Conservation (phyloP, 2,329 filamentous ascomycete species). For the Pseudocercospora fijiensis region DNA sequence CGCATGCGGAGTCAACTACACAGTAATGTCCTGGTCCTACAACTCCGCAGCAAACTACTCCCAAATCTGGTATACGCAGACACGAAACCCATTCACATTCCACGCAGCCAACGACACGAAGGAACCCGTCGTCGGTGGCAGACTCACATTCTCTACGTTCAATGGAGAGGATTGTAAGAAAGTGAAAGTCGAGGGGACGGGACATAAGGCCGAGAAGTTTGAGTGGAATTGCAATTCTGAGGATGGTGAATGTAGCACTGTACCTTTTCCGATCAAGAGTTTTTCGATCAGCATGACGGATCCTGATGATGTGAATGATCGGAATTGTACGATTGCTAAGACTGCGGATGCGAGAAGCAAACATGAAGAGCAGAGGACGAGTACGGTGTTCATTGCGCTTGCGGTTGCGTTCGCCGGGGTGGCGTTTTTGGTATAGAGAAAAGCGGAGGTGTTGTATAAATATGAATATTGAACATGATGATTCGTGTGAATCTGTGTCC, state of each 20-base stretch:
- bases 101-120: background rate
- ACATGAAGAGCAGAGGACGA: background rate
- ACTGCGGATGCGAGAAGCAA: background rate
- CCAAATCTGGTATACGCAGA: conserved; percentile 16
- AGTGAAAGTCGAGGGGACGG: background rate
- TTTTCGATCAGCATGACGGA: conserved; percentile 19
- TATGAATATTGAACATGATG: no score
- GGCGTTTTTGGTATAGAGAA: conserved; percentile 1
- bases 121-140: background rate
- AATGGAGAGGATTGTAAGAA: conserved; percentile 16
- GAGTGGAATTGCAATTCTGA: conserved; percentile 18
- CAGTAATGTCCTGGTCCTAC: conserved; percentile 8
- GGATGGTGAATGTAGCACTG: conserved; percentile 8
- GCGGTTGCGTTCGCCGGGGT: conserved; percentile 7
- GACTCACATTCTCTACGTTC: conserved; percentile 15
- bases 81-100: conserved; percentile 13
- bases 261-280: conserved; percentile 18
- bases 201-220: background rate
- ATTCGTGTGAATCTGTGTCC: background rate
- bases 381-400: background rate
- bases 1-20: conserved; percentile 20
- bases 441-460: no score
- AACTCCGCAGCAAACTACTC: conserved; percentile 7
- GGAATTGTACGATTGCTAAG: conserved; percentile 17
- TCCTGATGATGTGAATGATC: conserved; percentile 15